phyloP scores from a whole-genome alignment of 192 early-diverging fungal species.

The Paraglomus occultum region DNA sequence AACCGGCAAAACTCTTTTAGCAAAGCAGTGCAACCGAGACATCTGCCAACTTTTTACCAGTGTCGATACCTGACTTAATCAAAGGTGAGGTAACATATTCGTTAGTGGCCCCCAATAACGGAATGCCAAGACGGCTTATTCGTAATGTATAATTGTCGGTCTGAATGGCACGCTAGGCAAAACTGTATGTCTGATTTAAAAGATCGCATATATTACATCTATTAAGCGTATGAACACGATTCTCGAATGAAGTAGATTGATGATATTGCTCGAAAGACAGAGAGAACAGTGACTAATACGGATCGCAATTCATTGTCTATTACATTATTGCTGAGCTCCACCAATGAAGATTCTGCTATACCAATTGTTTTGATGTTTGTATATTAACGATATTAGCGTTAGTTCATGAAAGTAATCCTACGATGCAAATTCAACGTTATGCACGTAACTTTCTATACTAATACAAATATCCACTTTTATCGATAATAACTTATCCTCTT shows the following conservation, averaged over 20 bases:
- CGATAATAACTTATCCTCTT: too few relatives aligned
- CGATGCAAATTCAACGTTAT: too few relatives aligned
- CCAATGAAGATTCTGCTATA: too few relatives aligned
- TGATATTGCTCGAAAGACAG: conserved; percentile 47
- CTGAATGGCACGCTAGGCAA: conserved; percentile 65
- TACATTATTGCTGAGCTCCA: too few relatives aligned
- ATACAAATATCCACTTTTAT: too few relatives aligned
- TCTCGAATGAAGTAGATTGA: conserved; percentile 38
- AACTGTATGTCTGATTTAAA: conserved; percentile 39
- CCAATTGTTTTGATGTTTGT: too few relatives aligned
- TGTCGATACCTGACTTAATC: conserved; percentile 79
- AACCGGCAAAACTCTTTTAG: conserved; percentile 91
- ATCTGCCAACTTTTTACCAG: conserved; percentile 74
- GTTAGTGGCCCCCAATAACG: background rate
- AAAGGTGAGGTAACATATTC: conserved; percentile 66
- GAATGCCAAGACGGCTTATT: background rate
- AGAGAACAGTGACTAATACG: too few relatives aligned
- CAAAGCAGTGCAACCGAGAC: conserved; percentile 84
- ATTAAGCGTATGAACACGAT: conserved; percentile 32
- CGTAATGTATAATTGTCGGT: conserved; percentile 32
- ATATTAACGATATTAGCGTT: too few relatives aligned
- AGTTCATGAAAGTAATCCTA: too few relatives aligned
- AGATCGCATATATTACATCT: conserved; percentile 58
- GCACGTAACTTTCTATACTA: too few relatives aligned
- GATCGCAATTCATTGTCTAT: too few relatives aligned